Evolutionary conservation across 371 early-diverging fungal genomes (phyloP).

Genomic region (Catenaria anguillulae): DNA sequence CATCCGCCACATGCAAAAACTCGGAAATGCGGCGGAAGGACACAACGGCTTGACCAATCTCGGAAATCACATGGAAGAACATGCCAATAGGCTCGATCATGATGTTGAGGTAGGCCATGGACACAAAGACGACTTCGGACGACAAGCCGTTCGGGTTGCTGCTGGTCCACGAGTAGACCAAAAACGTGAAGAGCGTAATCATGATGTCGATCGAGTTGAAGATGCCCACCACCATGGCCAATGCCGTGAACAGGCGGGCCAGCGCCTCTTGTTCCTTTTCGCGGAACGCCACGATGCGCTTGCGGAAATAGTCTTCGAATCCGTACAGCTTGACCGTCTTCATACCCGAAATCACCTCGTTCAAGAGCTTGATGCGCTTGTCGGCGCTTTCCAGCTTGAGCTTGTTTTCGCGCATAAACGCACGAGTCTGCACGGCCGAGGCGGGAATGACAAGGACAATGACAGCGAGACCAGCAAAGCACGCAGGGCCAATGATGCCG

Average conservation of each 20-base stretch:
- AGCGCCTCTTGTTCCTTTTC: background rate
- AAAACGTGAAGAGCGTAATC: constrained; percentile 63
- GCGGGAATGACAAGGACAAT: constrained; percentile 48
- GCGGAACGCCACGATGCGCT: background rate
- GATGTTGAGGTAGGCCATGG: constrained; percentile 79
- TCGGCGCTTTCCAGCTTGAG: constrained; percentile 83
- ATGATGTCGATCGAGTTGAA: constrained; percentile 46
- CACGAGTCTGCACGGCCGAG: constrained; percentile 19
- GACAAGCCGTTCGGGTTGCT: no score
- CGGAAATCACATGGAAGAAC: constrained; percentile 52
- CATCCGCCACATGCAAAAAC: constrained; percentile 57
- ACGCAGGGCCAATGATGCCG: constrained; percentile 60
- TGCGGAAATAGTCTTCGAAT: constrained; percentile 34
- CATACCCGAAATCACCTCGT: constrained; percentile 59
- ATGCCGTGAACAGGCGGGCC: no score
- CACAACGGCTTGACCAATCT: constrained; percentile 64
- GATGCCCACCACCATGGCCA: constrained; percentile 18
- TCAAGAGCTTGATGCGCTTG: constrained; percentile 50
- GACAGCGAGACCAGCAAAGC: background rate
- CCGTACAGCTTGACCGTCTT: constrained; percentile 55
- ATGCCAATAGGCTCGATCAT: constrained; percentile 76
- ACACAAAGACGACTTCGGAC: constrained; percentile 75
- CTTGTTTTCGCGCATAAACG: constrained; percentile 35
- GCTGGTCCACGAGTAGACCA: constrained; percentile 52
- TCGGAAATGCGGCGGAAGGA: constrained; percentile 57